Evolutionary conservation across 2,329 filamentous ascomycete species (phyloP).

Genomic region (Botryosphaeria dothidea): DNA sequence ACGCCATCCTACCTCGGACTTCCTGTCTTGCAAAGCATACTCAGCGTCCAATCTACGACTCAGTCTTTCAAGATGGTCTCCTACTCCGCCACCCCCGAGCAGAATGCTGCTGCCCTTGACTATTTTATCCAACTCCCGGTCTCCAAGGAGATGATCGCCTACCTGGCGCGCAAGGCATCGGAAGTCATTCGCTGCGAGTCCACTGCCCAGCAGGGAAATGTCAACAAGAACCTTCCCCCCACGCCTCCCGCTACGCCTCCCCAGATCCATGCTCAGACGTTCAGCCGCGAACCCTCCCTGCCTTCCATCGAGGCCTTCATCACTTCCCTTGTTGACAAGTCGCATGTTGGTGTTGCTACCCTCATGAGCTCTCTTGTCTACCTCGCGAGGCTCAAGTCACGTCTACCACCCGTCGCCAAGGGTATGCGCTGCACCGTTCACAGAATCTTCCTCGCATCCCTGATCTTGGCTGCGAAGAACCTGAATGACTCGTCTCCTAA

Average conservation of each 20-base stretch:
- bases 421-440: constrained; percentile 96
- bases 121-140: constrained; percentile 79
- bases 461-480: constrained; percentile 91
- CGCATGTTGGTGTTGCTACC: constrained; percentile 95
- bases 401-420: constrained; percentile 90
- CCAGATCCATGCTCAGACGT: constrained; percentile 48
- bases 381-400: constrained; percentile 77
- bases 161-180: constrained; percentile 72
- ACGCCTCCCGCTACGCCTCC: constrained; percentile 63
- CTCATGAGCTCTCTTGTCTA: constrained; percentile 97
- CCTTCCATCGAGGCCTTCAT: constrained; percentile 91
- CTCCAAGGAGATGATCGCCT: constrained; percentile 72
- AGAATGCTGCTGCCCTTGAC: constrained; percentile 74
- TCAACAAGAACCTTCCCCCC: constrained; percentile 54
- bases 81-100: constrained; percentile 42
- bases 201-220: constrained; percentile 32
- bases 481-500: constrained; percentile 98
- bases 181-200: constrained; percentile 78
- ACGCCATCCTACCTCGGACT: background rate
- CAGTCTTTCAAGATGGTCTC: constrained; percentile 41
- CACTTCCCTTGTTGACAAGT: constrained; percentile 82
- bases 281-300: constrained; percentile 55
- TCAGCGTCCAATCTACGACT: background rate
- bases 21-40: background rate
- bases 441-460: constrained; percentile 89